Conservation (phyloP, 306 rosid genomes). For the Trifolium repens region DNA sequence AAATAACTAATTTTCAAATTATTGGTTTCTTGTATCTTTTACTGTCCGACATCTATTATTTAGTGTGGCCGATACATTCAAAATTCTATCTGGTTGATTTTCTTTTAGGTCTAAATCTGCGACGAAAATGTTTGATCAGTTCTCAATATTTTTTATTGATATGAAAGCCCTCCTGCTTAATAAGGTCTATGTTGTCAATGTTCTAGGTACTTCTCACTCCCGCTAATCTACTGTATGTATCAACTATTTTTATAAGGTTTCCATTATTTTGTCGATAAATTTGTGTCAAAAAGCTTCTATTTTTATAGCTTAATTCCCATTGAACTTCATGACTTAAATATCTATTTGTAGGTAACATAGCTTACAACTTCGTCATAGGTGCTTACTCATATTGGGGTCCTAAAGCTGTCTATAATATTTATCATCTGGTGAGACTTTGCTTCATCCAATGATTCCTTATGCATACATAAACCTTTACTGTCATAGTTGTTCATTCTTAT, state of each 20-base stretch:
- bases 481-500: conserved; percentile 3
- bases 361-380: conserved; percentile 82
- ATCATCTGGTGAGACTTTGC: conserved; percentile 68
- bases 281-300: conserved; percentile 22
- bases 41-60: conserved; percentile 30
- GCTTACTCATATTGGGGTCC: conserved; percentile 97
- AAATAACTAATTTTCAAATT: background rate
- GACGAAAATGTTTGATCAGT: conserved; percentile 33
- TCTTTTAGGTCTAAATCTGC: conserved; percentile 50
- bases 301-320: conserved; percentile 13
- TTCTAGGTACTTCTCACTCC: conserved; percentile 65
- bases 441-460: conserved; percentile 18
- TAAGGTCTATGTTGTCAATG: conserved; percentile 70
- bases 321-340: conserved; percentile 14
- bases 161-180: conserved; percentile 68
- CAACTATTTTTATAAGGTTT: conserved; percentile 15
- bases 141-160: conserved; percentile 61
- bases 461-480: conserved; percentile 1
- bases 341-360: conserved; percentile 63
- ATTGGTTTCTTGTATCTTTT: conserved; percentile 6
- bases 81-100: conserved; percentile 16
- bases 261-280: conserved; percentile 27
- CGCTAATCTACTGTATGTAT: conserved; percentile 29
- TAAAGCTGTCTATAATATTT: conserved; percentile 77
- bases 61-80: conserved; percentile 12